Evolutionary conservation across 1,284 basidiomycete species (phyloP).

Genomic region (Cryptococcus jaspeensis): DNA sequence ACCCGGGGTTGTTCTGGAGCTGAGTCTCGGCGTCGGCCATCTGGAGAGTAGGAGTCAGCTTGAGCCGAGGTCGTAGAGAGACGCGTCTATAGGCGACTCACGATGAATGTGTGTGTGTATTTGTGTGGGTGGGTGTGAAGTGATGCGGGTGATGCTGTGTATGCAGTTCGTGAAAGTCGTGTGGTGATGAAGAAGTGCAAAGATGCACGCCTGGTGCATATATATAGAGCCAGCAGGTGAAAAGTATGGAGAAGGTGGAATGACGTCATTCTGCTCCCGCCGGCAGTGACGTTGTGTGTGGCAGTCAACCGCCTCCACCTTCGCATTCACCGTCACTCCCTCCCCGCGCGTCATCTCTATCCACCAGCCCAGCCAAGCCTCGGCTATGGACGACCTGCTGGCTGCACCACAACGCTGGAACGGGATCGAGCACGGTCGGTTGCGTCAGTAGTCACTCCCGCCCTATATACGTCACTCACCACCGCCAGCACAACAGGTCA

Average conservation of each 20-base stretch:
- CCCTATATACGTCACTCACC: too few relatives aligned
- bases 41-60: not conserved
- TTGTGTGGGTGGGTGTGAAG: not conserved
- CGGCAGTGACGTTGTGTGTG: too few relatives aligned
- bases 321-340: too few relatives aligned
- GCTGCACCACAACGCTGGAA: too few relatives aligned
- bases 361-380: too few relatives aligned
- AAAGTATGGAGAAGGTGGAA: not conserved
- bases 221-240: too few relatives aligned
- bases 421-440: too few relatives aligned
- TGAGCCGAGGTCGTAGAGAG: not conserved
- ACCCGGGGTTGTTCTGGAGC: slow-evolving; percentile 13
- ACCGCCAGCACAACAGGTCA: too few relatives aligned
- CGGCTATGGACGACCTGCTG: too few relatives aligned
- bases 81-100: slow-evolving; percentile 4
- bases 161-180: not conserved
- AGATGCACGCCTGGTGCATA: not conserved
- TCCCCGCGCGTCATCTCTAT: too few relatives aligned
- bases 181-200: not conserved
- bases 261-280: not conserved
- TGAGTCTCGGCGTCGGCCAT: slow-evolving; percentile 14
- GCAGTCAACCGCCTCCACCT: too few relatives aligned
- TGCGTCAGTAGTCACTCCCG: too few relatives aligned
- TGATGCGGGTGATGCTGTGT: not conserved
- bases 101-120: slow-evolving; percentile 6